phyloP scores from a whole-genome alignment of 164 flowering plant genomes.

The Piper betle region DNA sequence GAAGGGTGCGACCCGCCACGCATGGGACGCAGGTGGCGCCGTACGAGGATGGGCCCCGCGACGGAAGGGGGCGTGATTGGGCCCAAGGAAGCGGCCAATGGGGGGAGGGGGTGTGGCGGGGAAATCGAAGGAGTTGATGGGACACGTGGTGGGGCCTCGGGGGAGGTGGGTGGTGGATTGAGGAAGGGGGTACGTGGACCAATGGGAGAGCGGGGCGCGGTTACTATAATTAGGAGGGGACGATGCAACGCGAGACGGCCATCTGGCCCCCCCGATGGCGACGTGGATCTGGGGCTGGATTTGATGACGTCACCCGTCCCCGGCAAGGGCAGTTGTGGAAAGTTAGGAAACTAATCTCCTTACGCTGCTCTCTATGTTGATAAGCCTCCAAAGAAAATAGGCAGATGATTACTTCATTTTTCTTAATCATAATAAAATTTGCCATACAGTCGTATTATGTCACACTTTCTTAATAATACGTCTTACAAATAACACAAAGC shows the following conservation, averaged over 20 bases:
- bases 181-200: slow-evolving; percentile 24
- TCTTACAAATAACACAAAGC: no score
- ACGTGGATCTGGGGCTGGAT: no score
- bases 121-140: neutral
- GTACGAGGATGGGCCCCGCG: slow-evolving; percentile 10
- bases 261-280: no score
- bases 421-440: no score
- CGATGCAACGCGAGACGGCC: neutral
- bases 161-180: slow-evolving; percentile 13
- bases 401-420: no score
- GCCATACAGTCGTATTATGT: no score
- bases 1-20: slow-evolving; percentile 14
- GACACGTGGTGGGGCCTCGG: slow-evolving; percentile 17
- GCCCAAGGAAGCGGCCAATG: slow-evolving; percentile 17
- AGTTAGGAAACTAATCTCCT: no score
- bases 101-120: neutral
- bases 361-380: no score
- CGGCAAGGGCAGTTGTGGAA: no score
- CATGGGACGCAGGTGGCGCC: slow-evolving; percentile 13
- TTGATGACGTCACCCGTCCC: no score
- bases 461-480: no score
- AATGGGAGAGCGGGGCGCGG: slow-evolving; percentile 8
- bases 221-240: slow-evolving; percentile 6
- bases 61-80: slow-evolving; percentile 20
- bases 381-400: no score